Base-by-base conservation (phyloP, 2,329 filamentous ascomycete genomes). In the Elsinoe necatrix region DNA sequence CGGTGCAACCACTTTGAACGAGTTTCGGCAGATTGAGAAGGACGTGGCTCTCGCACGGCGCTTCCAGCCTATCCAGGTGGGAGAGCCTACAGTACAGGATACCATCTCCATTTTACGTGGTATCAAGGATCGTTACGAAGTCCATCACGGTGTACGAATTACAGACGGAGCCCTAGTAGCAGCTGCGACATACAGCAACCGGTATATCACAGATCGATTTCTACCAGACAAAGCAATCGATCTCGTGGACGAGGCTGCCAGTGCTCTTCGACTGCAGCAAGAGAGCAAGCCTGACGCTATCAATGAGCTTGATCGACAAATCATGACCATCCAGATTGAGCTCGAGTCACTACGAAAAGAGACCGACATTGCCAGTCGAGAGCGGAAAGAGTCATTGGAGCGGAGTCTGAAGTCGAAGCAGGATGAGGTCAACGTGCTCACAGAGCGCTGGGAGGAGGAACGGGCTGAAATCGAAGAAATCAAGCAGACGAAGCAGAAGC, bases 301-400 rank as follows among this genome's bases (percentile, higher is more conserved):
- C 31, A 89, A 95, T 74, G 83, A 86, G 52, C 81, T 97, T 1
- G 92, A 97, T 65, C 87, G 95, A 60, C 89, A 91, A 66, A 95
- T 97, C 59, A 95, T 96, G 82, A 97, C 92, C 0, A 89, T 97
- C 12, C 92, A 96, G 67, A 97, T 98, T 61, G 92, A 98, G 69
- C 78, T 97, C 0, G 93, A 97, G 68, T 96, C 90, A 60, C 73
- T 98, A 41, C 82, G 92, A 52, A 97, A 97, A 66, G 93, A 98
- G 70, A 95, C 85, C 9, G 93, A 98, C 63, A 79, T 95, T 50
- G 85, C 87, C 16, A 95, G 90, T 67, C 85, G 84, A 63, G 93
- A 97, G 71, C 83, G 93, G 16, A 80, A 90, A 20, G 87, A 95
- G 65, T 92, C 92, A 66, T 80, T 97, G 0, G 86, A 97, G 68